These are phyloP conservation scores for Laetiporus sulphureus DNA, from an alignment of 1,284 basidiomycete species.

Conservation along the genomic window DNA sequence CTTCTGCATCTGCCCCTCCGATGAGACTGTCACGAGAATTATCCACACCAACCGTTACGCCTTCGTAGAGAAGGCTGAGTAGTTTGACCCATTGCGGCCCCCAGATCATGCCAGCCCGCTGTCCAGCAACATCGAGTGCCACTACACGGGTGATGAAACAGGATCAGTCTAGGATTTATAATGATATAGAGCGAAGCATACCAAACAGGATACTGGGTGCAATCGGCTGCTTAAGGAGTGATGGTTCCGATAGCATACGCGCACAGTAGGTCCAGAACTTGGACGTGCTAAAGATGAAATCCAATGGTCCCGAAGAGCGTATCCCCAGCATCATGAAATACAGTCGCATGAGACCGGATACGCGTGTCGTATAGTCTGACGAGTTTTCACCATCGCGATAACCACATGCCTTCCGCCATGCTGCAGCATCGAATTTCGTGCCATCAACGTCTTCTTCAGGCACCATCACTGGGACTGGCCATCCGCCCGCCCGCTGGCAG, in stretches of 20 bases:
- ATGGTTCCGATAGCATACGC: slow-evolving; percentile 45
- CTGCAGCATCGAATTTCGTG: slow-evolving; percentile 43
- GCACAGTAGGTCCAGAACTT: slow-evolving; percentile 67
- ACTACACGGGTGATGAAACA: no score
- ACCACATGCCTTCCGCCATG: slow-evolving; percentile 66
- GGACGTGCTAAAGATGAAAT: slow-evolving; percentile 50
- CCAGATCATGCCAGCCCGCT: slow-evolving; percentile 54
- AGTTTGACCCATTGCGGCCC: slow-evolving; percentile 79
- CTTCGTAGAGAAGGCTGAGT: slow-evolving; percentile 58
- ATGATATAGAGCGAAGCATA: no score
- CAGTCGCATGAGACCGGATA: slow-evolving; percentile 80
- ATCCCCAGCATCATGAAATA: slow-evolving; percentile 76
- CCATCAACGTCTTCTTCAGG: slow-evolving; percentile 43
- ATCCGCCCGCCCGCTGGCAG: slow-evolving; percentile 73
- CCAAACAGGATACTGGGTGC: no score
- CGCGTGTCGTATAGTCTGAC: slow-evolving; percentile 68
- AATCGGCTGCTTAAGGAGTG: slow-evolving; percentile 45
- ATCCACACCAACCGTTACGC: slow-evolving; percentile 47
- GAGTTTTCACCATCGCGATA: slow-evolving; percentile 51
- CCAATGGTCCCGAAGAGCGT: slow-evolving; percentile 34
- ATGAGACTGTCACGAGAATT: slow-evolving; percentile 33
- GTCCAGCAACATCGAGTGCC: slow-evolving; percentile 70
- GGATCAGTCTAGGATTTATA: no score
- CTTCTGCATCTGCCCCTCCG: slow-evolving; percentile 50
- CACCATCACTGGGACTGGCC: slow-evolving; percentile 55